A percentile compares a stretch with the other conserved stretches of the same genome.
phyloP scores from a whole-genome alignment of 2,329 filamentous ascomycete genomes.

The Fragosphaeria purpurea region DNA sequence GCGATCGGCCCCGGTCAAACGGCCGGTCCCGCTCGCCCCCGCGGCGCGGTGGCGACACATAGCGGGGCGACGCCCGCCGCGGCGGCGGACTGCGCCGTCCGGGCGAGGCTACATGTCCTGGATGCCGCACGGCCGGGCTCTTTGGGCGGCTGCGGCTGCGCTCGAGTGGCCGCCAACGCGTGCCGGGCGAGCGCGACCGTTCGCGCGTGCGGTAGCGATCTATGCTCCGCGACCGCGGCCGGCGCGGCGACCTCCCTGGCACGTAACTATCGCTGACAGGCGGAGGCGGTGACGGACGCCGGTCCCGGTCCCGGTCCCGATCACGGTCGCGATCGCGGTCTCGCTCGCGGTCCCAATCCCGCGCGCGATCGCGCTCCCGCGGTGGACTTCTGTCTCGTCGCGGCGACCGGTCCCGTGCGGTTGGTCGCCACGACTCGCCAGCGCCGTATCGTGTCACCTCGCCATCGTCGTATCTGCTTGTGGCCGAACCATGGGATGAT shows the following conservation, averaged over 20 bases:
- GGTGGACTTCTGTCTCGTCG: constrained; percentile 23
- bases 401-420: constrained; percentile 25
- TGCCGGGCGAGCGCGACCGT: constrained; percentile 28
- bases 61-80: constrained; percentile 24
- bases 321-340: constrained; percentile 20
- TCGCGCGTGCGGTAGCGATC: constrained; percentile 30
- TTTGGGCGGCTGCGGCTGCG: constrained; percentile 28
- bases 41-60: constrained; percentile 25
- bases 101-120: constrained; percentile 13
- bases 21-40: constrained; percentile 26
- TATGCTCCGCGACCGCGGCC: constrained; percentile 28
- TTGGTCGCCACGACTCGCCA: constrained; percentile 49
- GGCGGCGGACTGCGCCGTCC: constrained; percentile 12
- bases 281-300: constrained; percentile 23
- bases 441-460: constrained; percentile 53
- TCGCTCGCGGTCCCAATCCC: constrained; percentile 24
- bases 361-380: constrained; percentile 20
- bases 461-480: constrained; percentile 46
- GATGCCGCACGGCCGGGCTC: constrained; percentile 22
- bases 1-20: constrained; percentile 27
- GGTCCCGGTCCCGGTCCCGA: constrained; percentile 27
- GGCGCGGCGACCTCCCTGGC: constrained; percentile 29
- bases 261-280: constrained; percentile 30
- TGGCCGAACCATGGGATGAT: too few species aligned
- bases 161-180: constrained; percentile 22